Conservation (phyloP, 108 stramenopile species). For the Nitzschia putrida region DNA sequence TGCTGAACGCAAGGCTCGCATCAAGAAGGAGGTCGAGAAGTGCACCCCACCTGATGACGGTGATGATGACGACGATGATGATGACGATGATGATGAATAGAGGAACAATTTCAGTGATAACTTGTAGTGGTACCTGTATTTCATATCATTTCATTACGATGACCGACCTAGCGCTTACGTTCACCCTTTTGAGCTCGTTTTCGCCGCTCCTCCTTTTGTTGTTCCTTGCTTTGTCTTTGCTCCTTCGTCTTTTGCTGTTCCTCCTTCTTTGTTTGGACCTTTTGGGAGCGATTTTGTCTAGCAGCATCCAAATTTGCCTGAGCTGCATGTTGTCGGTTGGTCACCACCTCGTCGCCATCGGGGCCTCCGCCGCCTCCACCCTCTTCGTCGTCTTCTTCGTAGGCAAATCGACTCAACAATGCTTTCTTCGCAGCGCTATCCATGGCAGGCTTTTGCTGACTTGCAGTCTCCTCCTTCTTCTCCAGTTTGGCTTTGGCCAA, state of each 20-base stretch:
- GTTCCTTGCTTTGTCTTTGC: constrained; percentile 52
- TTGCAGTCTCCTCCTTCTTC: constrained; percentile 21
- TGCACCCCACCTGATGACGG: constrained; percentile 10
- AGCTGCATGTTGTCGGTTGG: constrained; percentile 60
- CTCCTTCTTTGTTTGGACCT: constrained; percentile 58
- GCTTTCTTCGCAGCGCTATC: constrained; percentile 69
- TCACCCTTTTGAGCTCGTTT: constrained; percentile 56
- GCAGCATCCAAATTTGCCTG: constrained; percentile 35
- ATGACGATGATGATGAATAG: neutral
- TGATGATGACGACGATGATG: constrained; percentile 6
- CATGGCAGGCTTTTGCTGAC: constrained; percentile 12
- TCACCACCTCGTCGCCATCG: constrained; percentile 27
- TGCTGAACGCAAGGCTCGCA: constrained; percentile 7
- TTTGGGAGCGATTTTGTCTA: constrained; percentile 40
- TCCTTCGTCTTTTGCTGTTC: constrained; percentile 75
- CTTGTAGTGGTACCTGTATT: no score
- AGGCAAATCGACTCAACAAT: constrained; percentile 75
- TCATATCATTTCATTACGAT: neutral
- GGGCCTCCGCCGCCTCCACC: constrained; percentile 15
- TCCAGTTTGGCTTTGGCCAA: constrained; percentile 51
- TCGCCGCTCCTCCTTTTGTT: constrained; percentile 61
- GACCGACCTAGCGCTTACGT: constrained; percentile 39
- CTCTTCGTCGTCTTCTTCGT: constrained; percentile 63
- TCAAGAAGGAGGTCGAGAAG: constrained; percentile 1
- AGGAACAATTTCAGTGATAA: neutral